Conservation (phyloP, 1,284 basidiomycete species). For the Melampsora americana region DNA sequence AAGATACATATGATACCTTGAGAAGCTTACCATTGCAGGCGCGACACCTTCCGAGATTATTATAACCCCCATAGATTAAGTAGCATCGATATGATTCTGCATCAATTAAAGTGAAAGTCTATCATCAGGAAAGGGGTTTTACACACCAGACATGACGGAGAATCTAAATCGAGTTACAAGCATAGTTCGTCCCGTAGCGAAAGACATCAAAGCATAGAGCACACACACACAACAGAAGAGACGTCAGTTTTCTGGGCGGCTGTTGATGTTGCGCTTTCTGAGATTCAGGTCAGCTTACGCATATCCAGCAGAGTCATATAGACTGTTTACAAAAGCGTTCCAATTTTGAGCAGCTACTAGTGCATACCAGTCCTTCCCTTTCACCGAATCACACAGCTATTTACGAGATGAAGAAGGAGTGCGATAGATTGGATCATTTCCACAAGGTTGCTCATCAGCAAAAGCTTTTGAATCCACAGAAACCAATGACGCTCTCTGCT, state of each 20-base stretch:
- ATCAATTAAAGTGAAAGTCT: not conserved
- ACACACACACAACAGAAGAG: no score
- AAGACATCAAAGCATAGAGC: not conserved
- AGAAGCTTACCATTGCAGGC: constrained; percentile 33
- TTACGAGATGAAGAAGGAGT: not conserved
- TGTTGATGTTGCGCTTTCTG: no score
- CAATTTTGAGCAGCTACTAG: constrained; percentile 43
- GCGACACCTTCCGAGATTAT: constrained; percentile 18
- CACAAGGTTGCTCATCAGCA: not conserved
- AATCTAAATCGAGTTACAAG: not conserved
- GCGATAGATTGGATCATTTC: not conserved
- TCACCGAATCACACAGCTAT: constrained; percentile 33
- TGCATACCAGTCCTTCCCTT: constrained; percentile 43
- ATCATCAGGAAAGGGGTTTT: not conserved
- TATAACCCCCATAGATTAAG: not conserved
- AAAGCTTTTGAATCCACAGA: not conserved
- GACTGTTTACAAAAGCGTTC: constrained; percentile 41
- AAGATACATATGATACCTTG: not conserved
- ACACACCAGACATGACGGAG: constrained; percentile 34
- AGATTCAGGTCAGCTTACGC: constrained; percentile 24
- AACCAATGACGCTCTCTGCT: not conserved
- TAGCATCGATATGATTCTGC: not conserved
- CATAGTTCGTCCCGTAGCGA: not conserved
- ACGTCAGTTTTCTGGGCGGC: no score
- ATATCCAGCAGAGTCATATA: constrained; percentile 40